Base-by-base conservation (phyloP, 73 alveolate species). In the Paramecium caudatum region DNA sequence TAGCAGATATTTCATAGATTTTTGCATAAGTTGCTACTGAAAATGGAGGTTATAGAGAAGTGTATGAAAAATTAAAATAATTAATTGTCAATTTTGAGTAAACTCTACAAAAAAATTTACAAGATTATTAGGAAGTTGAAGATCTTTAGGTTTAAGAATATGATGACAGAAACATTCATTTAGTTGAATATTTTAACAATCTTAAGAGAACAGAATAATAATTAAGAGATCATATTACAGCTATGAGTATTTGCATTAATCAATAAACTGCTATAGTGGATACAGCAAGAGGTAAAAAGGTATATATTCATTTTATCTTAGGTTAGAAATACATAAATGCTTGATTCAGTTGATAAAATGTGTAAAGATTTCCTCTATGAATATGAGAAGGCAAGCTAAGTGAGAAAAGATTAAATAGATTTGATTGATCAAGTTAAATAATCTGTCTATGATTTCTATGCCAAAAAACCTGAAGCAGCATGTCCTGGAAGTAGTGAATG, bases 11-110 rank as follows among this genome's bases (percentile, higher is more conserved):
- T n/a, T 74, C 88, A 13, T 30, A 30, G 2, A 37, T 74, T 2
- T 45, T 74, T 74, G 88, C 88, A 39, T 41, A 74, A 74, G 88
- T 74, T 8, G 39, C 88, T 21, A 74, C 88, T 27, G 88, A 74
- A 74, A 41, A 43, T 37, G 88, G 88, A n/a, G 88, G 88, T 16
- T 74, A 74, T 45, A n/a, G 62, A 43, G 88, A 74, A 41, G 88
- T 74, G 0, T 74, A 74, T 45, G 68, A 74, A 41, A 37, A 74
- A 37, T 13, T 74, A 17, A 74, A 43, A 45, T 17, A 37, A 27
- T 41, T 74, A 21, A 45, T 74, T n/a, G 88, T 74, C n/a, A 74
- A 74, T 74, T 74, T 74, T 43, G 65, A 74, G 43, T 12, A 39
- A 39, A 39, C 39, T 2, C 55, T 74, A 30, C 32, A 74, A 74